Conservation (phyloP, 2,329 filamentous ascomycete genomes). For the Aspergillus eucalypticola region DNA sequence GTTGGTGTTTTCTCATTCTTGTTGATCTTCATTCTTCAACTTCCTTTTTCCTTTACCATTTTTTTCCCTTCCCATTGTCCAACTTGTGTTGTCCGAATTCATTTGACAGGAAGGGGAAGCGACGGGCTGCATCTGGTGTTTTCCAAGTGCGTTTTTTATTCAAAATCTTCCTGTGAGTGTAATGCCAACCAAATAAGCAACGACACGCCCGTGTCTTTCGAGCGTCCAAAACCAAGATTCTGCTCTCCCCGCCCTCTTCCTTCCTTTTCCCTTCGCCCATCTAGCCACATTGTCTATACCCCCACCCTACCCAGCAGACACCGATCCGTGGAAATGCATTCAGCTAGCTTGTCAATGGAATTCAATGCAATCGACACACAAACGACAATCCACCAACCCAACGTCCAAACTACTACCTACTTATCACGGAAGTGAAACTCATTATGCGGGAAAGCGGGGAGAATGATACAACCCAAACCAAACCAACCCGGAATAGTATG, state of each 20-base stretch:
- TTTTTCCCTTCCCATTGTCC: slow-evolving; percentile 15
- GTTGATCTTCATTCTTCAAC: slow-evolving; percentile 12
- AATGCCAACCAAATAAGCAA: slow-evolving; percentile 34
- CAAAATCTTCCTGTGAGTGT: slow-evolving; percentile 31
- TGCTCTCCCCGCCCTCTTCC: slow-evolving; percentile 7
- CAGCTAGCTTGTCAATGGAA: not conserved
- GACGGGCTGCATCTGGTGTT: slow-evolving; percentile 33
- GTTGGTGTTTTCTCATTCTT: slow-evolving; percentile 22
- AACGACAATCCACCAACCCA: not conserved
- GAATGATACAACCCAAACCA: no score
- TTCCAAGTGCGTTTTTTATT: slow-evolving; percentile 25
- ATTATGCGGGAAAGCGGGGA: no score
- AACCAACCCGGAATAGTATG: no score
- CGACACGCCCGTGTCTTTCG: slow-evolving; percentile 28
- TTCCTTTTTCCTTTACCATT: slow-evolving; percentile 16
- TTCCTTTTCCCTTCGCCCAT: not conserved
- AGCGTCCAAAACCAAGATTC: slow-evolving; percentile 16
- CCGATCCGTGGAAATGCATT: no score
- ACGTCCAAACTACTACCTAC: no score
- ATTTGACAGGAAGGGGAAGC: slow-evolving; percentile 30
- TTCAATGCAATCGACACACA: not conserved
- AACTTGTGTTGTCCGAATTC: slow-evolving; percentile 20
- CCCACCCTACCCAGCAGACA: not conserved
- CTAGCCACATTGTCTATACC: not conserved
- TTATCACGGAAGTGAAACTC: no score